Base-by-base conservation (phyloP, 2,329 filamentous ascomycete genomes). In the Pseudophaeomoniella oleicola region DNA sequence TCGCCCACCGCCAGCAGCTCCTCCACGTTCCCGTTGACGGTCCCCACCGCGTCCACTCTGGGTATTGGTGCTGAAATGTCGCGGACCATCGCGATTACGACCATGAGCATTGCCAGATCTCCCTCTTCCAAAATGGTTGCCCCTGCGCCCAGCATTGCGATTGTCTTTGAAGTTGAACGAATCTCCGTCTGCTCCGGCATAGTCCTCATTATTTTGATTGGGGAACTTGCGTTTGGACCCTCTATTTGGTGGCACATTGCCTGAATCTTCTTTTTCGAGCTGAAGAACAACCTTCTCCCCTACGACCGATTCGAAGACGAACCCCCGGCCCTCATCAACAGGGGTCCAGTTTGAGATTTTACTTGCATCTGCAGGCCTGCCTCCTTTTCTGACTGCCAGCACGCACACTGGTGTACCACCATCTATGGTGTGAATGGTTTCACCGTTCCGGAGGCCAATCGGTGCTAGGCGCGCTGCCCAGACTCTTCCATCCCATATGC, bases 401-500 rank as follows among this genome's bases (percentile, higher is more conserved):
- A 96, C 83, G 9, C 96, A 78, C 9, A 84, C 71, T 0, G 87
- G 86, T 0, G 70, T 71, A 49, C 86, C 87, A 45, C 93, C 84
- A 1, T 84, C 87, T 59, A 90, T 81, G 46, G 77, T 78, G 32
- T 67, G 69, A 29, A 78, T 72, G 1, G 69, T 72, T 12, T 73
- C 62, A 0, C 78, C 75, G 17, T 15, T 15, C 10, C 18, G 12
- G 9, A 17, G 14, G 19, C 15, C 32, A 0, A 87, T 68, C 1
- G 90, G 85, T 19, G 74, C 69, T 9, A 94, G 73, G 31, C 77
- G 71, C 12, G 80, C 85, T 4, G 88, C 90, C 87, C 88, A 98
- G 29, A 96, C 71, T 47, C 72, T 80, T 54, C 86, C 78, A 41
- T 94, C 81, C 45, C 74, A 76, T 45, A 71, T 75, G 1, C 76